Conservation (phyloP, 345 rosid species). For the Camelina sativa region DNA sequence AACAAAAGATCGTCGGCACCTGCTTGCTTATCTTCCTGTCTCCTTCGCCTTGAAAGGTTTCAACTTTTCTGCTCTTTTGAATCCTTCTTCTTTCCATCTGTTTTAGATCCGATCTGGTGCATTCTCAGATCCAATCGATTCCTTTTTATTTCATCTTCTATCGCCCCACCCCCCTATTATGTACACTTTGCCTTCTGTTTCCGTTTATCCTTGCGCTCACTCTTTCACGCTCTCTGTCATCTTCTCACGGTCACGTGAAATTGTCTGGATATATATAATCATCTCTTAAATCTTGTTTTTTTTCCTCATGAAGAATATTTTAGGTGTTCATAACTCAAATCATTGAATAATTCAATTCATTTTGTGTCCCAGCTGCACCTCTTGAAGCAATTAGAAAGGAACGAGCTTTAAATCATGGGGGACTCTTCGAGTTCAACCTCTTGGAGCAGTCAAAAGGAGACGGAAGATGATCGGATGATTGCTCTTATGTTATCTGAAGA, state of each 20-base stretch:
- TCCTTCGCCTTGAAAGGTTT: constrained; percentile 31
- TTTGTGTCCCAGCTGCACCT: constrained; percentile 13
- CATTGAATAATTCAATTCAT: not conserved
- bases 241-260: not conserved
- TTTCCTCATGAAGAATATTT: not conserved
- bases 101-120: constrained; percentile 37
- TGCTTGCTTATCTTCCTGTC: constrained; percentile 18
- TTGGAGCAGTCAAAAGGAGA: constrained; percentile 71
- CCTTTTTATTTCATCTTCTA: not conserved
- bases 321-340: constrained; percentile 11
- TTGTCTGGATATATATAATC: constrained; percentile 12
- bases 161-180: not conserved
- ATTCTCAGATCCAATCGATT: constrained; percentile 38
- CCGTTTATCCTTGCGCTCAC: not conserved
- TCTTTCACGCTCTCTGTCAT: constrained; percentile 11
- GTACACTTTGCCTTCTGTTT: not conserved
- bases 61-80: constrained; percentile 15
- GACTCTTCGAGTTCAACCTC: constrained; percentile 87
- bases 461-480: constrained; percentile 87
- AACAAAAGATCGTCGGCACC: constrained; percentile 13
- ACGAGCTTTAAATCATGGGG: constrained; percentile 43
- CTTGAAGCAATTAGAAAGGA: constrained; percentile 51
- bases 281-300: constrained; percentile 2
- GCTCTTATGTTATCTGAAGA: constrained; percentile 83
- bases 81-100: constrained; percentile 21